Evolutionary conservation across 495 filamentous ascomycete species (phyloP), one percentile per base, ranked within the genome.

Genomic region (Penicillium crystallinum): DNA sequence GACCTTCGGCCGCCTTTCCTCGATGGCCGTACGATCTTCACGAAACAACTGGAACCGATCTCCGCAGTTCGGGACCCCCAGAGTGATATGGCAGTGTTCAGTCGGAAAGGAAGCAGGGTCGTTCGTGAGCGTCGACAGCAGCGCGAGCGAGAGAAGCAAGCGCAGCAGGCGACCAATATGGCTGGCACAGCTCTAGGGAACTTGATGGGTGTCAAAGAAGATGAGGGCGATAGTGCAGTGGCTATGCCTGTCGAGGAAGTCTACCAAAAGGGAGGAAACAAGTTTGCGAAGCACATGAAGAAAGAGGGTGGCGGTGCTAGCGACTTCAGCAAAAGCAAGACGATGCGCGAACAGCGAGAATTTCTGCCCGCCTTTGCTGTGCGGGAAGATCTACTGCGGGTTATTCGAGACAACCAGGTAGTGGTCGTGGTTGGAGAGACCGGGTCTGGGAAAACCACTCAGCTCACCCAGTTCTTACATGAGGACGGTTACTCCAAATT

Each of bases 21-120:
- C 49, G 93, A 99, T 73, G 95, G 95, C 14, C 82, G 89, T 47
- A 96, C 82, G 45, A 85, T 99, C 30, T 99, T 99, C 66, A 97
- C 95, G 2, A 97, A 96, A 67, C 95, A 99, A 71, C 69, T 97
- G 40, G 95, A 97, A 42, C 95, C 95, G 0, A 87, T 99, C 4
- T 90, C 91, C 4, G 95, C 95, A 8, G 86, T 99, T 11, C 79
- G 86, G 12, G 95, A 99, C 65, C 86, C 90, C 12, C 93, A 97
- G 68, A 97, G 95, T 66, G 95, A 99, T 61, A 96, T 99, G 95
- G 95, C 95, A 8, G 89, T 99, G 12, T 99, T 97, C 58, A 92
- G 89, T 74, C 83, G 92, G 18, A 97, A 96, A 70, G 95, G 95
- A 2, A 97, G 93, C 63, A 87, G 81, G 58, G 89, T 97, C 6